Conservation (phyloP, 78 protist species). For the slime mould (Dictyostelium discoideum) region dicty_2.7 NC_007091.3:3221501-3222000, state of each 20-base stretch:
- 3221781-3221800: slow-evolving; percentile 49
- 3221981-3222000: slow-evolving; percentile 14
- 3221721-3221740: neutral
- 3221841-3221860: slow-evolving; percentile 28
- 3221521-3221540: slow-evolving; percentile 30
- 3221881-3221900: slow-evolving; percentile 77
- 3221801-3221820: slow-evolving; percentile 58
- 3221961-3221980: slow-evolving; percentile 55
- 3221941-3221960: slow-evolving; percentile 60
- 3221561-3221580: slow-evolving; percentile 18
- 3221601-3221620: neutral
- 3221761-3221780: neutral
- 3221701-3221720: slow-evolving; percentile 56
- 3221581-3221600: slow-evolving; percentile 55
- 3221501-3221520: neutral
- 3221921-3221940: slow-evolving; percentile 53
- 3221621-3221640: slow-evolving; percentile 23
- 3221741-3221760: neutral
- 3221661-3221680: slow-evolving; percentile 50
- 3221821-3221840: slow-evolving; percentile 49
- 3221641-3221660: slow-evolving; percentile 25
- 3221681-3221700: slow-evolving; percentile 38
- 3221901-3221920: slow-evolving; percentile 24
- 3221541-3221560: slow-evolving; percentile 69
- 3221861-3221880: slow-evolving; percentile 51